Conservation (phyloP, 2,329 filamentous ascomycete genomes). For the Cordyceps tenuipes region DNA sequence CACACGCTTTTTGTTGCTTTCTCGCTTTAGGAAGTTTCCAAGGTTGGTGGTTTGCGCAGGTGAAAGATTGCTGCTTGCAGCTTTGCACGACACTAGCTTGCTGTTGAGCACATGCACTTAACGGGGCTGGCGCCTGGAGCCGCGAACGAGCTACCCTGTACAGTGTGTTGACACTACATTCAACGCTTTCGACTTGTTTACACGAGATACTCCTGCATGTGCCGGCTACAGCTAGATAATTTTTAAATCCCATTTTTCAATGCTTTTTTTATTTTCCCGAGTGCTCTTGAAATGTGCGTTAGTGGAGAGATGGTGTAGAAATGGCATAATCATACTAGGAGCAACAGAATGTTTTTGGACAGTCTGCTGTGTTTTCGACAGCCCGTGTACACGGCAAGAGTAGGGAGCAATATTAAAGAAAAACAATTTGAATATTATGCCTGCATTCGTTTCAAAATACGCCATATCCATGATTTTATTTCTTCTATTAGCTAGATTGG, state of each 20-base stretch:
- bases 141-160: no score
- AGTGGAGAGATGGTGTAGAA: no score
- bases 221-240: no score
- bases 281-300: no score
- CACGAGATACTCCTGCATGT: no score
- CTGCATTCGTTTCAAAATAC: not conserved
- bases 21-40: not conserved
- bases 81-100: not conserved
- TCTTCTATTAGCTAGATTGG: not conserved
- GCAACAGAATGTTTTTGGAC: no score
- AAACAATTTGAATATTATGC: not conserved
- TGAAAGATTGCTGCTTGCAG: not conserved
- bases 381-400: no score
- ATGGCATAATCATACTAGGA: no score
- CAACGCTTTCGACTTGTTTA: not conserved
- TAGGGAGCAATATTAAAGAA: no score
- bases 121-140: not conserved
- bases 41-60: not conserved
- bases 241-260: not conserved
- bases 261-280: no score
- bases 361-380: no score
- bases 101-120: conserved; percentile 1
- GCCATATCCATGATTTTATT: not conserved
- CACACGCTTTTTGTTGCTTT: not conserved
- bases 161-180: no score